Evolutionary conservation across 352 stramenopile genomes (phyloP).

Genomic region (Globisporangium splendens): DNA sequence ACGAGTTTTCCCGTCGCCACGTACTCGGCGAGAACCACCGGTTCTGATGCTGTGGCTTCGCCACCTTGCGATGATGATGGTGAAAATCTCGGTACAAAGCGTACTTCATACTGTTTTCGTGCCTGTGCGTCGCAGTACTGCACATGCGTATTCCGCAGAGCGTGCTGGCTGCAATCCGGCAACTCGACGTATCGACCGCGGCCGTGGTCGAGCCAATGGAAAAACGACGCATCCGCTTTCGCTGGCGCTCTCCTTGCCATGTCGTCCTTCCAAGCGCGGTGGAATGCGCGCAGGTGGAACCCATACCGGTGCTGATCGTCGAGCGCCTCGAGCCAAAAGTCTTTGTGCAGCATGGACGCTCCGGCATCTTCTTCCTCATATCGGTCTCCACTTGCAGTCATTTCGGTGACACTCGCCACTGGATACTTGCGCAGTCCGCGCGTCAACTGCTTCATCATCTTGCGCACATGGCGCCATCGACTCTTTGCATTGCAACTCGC

Average conservation of each 20-base stretch:
- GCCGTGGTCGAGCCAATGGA: slow-evolving; percentile 70
- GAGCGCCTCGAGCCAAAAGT: slow-evolving; percentile 75
- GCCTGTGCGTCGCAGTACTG: slow-evolving; percentile 46
- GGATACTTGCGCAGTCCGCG: slow-evolving; percentile 23
- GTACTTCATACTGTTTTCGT: slow-evolving; percentile 38
- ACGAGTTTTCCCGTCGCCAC: slow-evolving; percentile 27
- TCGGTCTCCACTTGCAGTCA: too few species aligned
- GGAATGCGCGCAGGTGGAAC: slow-evolving; percentile 64
- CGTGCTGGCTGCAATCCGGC: slow-evolving; percentile 46
- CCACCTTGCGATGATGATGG: background rate
- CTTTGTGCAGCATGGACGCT: slow-evolving; percentile 48
- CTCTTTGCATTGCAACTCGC: background rate
- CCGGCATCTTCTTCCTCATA: background rate
- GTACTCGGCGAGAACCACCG: slow-evolving; percentile 27
- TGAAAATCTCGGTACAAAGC: slow-evolving; percentile 21
- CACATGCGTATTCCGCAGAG: slow-evolving; percentile 41
- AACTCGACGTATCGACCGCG: slow-evolving; percentile 38
- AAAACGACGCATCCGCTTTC: slow-evolving; percentile 38
- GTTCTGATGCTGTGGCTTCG: too few species aligned
- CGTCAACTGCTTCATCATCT: slow-evolving; percentile 25
- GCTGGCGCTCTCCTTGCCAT: slow-evolving; percentile 12
- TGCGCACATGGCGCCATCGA: slow-evolving; percentile 32
- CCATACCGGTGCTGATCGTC: slow-evolving; percentile 74
- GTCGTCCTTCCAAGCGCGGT: slow-evolving; percentile 57
- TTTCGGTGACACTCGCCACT: background rate